Conservation (phyloP, 768 basidiomycete species). For the Podaxis sp. region DNA sequence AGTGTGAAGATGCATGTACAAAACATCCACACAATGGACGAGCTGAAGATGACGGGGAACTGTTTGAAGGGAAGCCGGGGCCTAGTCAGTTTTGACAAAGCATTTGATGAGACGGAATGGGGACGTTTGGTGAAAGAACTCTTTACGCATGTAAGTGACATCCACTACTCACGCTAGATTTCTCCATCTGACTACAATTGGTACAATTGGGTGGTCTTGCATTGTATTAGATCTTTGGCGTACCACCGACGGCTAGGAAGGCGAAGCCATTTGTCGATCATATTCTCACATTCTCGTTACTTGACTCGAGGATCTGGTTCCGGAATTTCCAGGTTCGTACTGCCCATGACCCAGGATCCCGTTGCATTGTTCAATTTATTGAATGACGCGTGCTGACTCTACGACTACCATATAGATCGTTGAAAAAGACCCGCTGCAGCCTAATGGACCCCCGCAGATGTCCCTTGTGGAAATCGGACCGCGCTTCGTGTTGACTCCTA, state of each 20-base stretch:
- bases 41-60: slow-evolving; percentile 99
- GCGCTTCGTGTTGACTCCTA: slow-evolving; percentile 94
- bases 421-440: slow-evolving; percentile 89
- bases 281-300: slow-evolving; percentile 91
- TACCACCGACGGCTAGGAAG: slow-evolving; percentile 84
- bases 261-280: slow-evolving; percentile 99
- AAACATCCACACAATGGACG: slow-evolving; percentile 99
- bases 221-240: slow-evolving; percentile 78
- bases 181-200: slow-evolving; percentile 4
- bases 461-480: slow-evolving; percentile 97
- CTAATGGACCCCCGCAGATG: slow-evolving; percentile 78
- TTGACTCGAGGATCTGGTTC: slow-evolving; percentile 98
- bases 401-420: slow-evolving; percentile 56
- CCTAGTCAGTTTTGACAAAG: slow-evolving; percentile 86
- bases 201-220: neutral
- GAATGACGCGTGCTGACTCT: slow-evolving; percentile 10
- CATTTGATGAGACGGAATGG: slow-evolving; percentile 87
- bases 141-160: slow-evolving; percentile 75
- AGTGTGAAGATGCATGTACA: slow-evolving; percentile 97
- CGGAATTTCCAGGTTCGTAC: slow-evolving; percentile 88
- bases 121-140: slow-evolving; percentile 86
- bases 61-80: slow-evolving; percentile 95
- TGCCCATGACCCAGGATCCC: neutral
- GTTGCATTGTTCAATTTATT: slow-evolving; percentile 3
- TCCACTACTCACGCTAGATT: neutral